phyloP scores from a whole-genome alignment of 768 basidiomycete species.

The Lentinula guzmanii region DNA sequence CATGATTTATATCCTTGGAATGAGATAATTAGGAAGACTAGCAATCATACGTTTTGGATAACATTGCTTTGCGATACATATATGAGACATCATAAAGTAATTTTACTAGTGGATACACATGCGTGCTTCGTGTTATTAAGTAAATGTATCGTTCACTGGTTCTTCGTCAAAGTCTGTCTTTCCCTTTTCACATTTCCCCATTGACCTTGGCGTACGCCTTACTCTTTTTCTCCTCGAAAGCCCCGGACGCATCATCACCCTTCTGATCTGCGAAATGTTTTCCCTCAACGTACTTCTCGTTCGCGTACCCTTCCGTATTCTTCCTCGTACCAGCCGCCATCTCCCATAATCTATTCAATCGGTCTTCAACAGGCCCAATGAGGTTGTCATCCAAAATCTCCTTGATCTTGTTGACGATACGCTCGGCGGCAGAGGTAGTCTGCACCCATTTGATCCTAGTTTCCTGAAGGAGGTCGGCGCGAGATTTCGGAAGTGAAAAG shows the following conservation, averaged over 20 bases:
- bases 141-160: no score
- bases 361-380: conserved; percentile 73
- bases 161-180: background rate
- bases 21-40: no score
- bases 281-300: conserved; percentile 6
- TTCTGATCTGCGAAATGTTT: background rate
- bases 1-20: no score
- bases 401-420: conserved; percentile 52
- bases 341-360: conserved; percentile 43
- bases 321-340: conserved; percentile 36
- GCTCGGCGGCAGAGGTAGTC: conserved; percentile 48
- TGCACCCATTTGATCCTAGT: conserved; percentile 77
- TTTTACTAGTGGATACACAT: no score
- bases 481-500: conserved; percentile 43
- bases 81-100: no score
- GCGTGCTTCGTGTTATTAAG: no score
- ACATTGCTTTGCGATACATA: no score
- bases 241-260: background rate
- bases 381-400: conserved; percentile 58
- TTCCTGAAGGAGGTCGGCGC: conserved; percentile 79
- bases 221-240: background rate
- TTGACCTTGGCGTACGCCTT: background rate
- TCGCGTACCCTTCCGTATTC: conserved; percentile 21
- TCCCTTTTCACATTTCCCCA: background rate
- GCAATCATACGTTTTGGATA: no score